These are phyloP conservation scores for Sophora flavescens DNA, from an alignment of 306 rosid genomes.

Conservation along the genomic window DNA sequence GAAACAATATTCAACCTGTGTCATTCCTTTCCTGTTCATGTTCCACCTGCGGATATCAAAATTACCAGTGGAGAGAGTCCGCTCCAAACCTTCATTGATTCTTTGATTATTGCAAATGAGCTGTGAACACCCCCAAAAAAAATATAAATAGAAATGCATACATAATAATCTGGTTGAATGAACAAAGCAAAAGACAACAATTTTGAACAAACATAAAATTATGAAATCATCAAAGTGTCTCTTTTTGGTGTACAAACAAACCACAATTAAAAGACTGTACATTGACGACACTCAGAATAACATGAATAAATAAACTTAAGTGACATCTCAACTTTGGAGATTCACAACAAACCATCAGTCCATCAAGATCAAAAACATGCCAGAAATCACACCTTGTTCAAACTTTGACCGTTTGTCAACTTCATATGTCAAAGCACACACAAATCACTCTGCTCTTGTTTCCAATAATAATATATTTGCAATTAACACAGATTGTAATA, in stretches of 20 bases:
- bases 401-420: constrained; percentile 28
- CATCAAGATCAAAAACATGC: constrained; percentile 18
- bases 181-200: constrained; percentile 22
- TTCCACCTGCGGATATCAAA: constrained; percentile 81
- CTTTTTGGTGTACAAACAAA: constrained; percentile 22
- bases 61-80: constrained; percentile 92
- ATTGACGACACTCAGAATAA: not conserved
- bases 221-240: constrained; percentile 3
- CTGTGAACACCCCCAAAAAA: constrained; percentile 43
- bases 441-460: constrained; percentile 2
- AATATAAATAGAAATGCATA: constrained; percentile 21
- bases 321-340: constrained; percentile 11
- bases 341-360: constrained; percentile 22
- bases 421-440: constrained; percentile 14
- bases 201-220: constrained; percentile 27
- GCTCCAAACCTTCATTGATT: constrained; percentile 74
- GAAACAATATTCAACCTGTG: constrained; percentile 67
- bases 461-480: constrained; percentile 22
- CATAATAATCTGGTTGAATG: constrained; percentile 15
- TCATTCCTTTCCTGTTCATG: constrained; percentile 91
- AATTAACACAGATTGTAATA: constrained; percentile 1
- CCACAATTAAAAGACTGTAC: constrained; percentile 11
- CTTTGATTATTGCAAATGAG: constrained; percentile 26
- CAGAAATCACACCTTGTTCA: constrained; percentile 11
- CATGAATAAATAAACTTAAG: constrained; percentile 20